Evolutionary conservation across 768 basidiomycete species (phyloP), one percentile per base, ranked within the genome.

Genomic region (Lentinus tigrinus): DNA sequence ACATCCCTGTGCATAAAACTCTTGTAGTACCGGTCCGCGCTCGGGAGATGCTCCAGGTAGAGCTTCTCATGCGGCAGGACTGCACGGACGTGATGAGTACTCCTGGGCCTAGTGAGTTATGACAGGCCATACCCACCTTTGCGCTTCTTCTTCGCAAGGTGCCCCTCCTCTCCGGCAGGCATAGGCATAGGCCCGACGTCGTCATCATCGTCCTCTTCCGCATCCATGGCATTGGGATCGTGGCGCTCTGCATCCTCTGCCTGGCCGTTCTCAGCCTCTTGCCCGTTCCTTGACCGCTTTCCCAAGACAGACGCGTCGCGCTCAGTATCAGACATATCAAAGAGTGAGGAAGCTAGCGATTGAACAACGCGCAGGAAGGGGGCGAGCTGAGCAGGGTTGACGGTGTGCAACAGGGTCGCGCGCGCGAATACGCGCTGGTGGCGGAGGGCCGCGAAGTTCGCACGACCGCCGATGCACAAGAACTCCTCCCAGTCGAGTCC

Each of bases 1-100:
- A 85, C 83, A 62, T 98, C 96, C 49, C 95, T 79, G 72, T 99
- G 97, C 97, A 99, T 98, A 75, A 98, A 98, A 58, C 91, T 95
- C 76, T 95, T 95, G 77, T 87, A 89, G 76, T 99, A 99, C 64
- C 97, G 87, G 73, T 98, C 93, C 52, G 93, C 83, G 64, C 85
- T 85, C 1, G 97, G 97, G 19, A 99, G 77, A 74, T 96, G 93
- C 38, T 94, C 93, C 44, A 99, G 80, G 75, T 91, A 98, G 17
- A 98, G 78, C 64, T 85, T 82, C 78, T 98, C 97, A 71, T 98
- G 95, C 0, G 91, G 94, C 7, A 98, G 82, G 42, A 96, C 95
- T 98, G 70, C n/a, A n/a, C n/a, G n/a, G n/a, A n/a, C n/a, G n/a
- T n/a, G n/a, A n/a, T n/a, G n/a, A n/a, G n/a, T n/a, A n/a, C n/a